Percentiles rank a stretch among this genome's conserved stretches.
Evolutionary conservation across 1,284 basidiomycete genomes (phyloP).

Genomic region (Hemileia vastatrix): DNA sequence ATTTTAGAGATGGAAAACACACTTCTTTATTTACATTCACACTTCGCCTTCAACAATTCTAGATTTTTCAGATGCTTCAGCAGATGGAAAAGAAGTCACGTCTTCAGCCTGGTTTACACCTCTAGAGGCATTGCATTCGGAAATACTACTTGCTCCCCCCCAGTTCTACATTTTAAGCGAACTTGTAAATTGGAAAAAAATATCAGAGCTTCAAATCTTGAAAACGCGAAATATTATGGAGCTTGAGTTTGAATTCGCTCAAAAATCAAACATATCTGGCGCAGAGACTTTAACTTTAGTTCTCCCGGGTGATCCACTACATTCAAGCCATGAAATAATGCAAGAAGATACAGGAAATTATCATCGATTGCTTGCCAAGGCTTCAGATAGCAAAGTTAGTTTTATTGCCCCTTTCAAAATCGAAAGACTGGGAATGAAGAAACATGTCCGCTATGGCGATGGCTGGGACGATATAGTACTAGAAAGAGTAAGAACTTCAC

Average conservation of each 20-base stretch:
- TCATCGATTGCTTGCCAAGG: too few species aligned
- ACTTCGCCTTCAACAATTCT: constrained; percentile 16
- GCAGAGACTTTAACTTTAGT: not conserved
- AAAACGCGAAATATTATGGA: not conserved
- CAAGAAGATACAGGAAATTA: too few species aligned
- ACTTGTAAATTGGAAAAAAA: constrained; percentile 6
- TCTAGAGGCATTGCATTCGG: constrained; percentile 19
- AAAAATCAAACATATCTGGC: not conserved
- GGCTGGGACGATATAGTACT: too few species aligned
- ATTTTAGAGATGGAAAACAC: constrained; percentile 33
- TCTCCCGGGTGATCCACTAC: constrained; percentile 18
- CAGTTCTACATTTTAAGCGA: constrained; percentile 33
- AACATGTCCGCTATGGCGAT: too few species aligned
- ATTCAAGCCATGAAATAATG: too few species aligned
- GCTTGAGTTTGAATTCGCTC: not conserved
- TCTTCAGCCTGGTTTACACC: constrained; percentile 30
- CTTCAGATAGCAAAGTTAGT: too few species aligned
- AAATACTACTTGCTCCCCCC: constrained; percentile 29
- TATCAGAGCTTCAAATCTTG: constrained; percentile 11
- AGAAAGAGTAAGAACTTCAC: too few species aligned
- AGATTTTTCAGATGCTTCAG: constrained; percentile 3
- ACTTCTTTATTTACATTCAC: constrained; percentile 33
- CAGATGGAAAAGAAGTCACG: constrained; percentile 27
- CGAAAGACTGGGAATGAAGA: too few species aligned
- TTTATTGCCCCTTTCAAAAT: too few species aligned